These are phyloP conservation scores for Magnaporthiopsis rhizophila DNA, from an alignment of 2,329 filamentous ascomycete genomes.

Conservation along the genomic window DNA sequence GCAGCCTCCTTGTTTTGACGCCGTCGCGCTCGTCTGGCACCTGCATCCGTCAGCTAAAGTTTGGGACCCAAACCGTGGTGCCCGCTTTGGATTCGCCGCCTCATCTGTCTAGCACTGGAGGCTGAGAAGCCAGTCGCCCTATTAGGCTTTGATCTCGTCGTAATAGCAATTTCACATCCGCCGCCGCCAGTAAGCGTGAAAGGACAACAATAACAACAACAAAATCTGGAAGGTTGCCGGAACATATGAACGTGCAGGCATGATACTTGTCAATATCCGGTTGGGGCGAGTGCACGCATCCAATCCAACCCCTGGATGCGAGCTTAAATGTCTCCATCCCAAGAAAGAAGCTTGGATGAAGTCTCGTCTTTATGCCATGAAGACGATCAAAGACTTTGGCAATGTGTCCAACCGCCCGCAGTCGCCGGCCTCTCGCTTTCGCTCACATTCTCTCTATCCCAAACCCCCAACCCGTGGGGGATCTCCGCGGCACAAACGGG, in stretches of 20 bases:
- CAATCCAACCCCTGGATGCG: background rate
- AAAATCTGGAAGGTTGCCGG: too few species aligned
- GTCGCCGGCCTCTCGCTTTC: background rate
- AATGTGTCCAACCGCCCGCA: background rate
- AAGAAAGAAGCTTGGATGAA: background rate
- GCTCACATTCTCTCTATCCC: too few species aligned
- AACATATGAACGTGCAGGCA: background rate
- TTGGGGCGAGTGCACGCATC: too few species aligned
- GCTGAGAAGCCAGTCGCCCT: background rate
- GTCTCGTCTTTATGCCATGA: background rate
- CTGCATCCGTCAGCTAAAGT: background rate
- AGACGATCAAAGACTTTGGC: background rate
- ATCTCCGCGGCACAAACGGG: background rate
- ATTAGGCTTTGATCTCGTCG: too few species aligned
- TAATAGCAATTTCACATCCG: too few species aligned
- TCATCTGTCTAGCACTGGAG: background rate
- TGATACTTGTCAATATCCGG: background rate
- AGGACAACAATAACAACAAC: too few species aligned
- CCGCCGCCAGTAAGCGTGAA: too few species aligned
- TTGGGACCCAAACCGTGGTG: background rate
- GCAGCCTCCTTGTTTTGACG: background rate
- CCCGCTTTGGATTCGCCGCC: background rate
- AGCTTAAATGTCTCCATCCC: background rate
- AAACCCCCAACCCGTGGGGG: background rate
- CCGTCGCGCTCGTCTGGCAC: background rate